Evolutionary conservation across 75 land plant genomes (phyloP).

Genomic region (Sequoiadendron giganteum): DNA sequence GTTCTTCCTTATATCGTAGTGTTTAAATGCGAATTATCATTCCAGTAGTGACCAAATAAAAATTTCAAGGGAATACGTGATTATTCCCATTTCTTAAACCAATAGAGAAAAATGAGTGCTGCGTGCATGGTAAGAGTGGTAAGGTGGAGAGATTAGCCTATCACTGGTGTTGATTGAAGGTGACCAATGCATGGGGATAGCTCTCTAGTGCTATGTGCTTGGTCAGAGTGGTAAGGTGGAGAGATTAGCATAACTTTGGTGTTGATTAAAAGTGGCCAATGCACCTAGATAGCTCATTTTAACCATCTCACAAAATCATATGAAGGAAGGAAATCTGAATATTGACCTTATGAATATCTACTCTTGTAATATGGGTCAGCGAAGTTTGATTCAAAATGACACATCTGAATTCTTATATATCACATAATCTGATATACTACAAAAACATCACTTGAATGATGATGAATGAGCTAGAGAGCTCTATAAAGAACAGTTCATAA

Average conservation of each 20-base stretch:
- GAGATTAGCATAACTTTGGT: background rate
- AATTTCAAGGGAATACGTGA: background rate
- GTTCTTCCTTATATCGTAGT: no score
- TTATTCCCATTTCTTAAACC: background rate
- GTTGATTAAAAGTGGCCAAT: background rate
- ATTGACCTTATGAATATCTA: background rate
- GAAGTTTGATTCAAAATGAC: no score
- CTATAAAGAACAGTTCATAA: no score
- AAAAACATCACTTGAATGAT: no score
- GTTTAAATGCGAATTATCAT: background rate
- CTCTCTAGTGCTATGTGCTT: background rate
- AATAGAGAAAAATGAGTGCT: background rate
- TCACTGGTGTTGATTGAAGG: background rate
- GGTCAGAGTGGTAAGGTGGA: background rate
- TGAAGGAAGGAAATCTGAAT: background rate
- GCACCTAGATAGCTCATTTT: background rate
- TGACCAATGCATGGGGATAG: background rate
- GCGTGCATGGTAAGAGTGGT: background rate
- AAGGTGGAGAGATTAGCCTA: background rate
- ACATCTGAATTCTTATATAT: no score
- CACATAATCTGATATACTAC: no score
- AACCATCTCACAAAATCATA: background rate
- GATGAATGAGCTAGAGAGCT: no score
- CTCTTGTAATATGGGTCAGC: no score
- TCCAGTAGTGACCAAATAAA: background rate